Evolutionary conservation across 768 basidiomycete species (phyloP), one percentile per base, ranked within the genome.

Genomic region (Amanita subjunquillea): DNA sequence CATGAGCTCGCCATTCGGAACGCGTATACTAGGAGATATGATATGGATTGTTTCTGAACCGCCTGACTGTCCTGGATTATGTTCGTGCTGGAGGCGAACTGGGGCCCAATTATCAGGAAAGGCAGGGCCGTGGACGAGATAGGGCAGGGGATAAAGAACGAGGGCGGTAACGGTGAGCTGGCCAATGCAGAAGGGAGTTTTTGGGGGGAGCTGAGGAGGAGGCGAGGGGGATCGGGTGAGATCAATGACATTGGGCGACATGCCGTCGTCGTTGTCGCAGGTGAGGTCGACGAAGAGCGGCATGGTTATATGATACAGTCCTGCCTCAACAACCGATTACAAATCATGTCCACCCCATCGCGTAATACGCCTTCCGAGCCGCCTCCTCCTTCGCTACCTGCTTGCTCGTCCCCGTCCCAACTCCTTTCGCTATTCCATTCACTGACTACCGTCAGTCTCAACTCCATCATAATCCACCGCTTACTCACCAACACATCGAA

Each of bases 121-220:
- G 6, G 67, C 59, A 44, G 69, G 65, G 56, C 75, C 73, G 48
- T 72, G 75, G 22, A 68, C 62, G 34, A 92, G 68, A 64, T 90
- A 92, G 27, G 76, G 62, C 15, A 87, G 78, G 6, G 87, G 90
- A 65, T 91, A 89, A n/a, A 92, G 73, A 32, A 94, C 81, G 25
- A 94, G 78, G 12, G 89, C 91, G 15, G 86, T 89, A 17, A 84
- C 83, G n/a, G 75, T 73, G 34, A 94, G 73, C 54, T 88, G 85
- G 1, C 91, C 91, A 45, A 94, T 91, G 65, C 92, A 94, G 49
- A 94, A 82, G 13, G 89, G 86, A 0, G 87, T 88, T 69, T 84
- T 88, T 12, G 85, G 86, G 5, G 85, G 75, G 15, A 88, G 66
- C 58, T 20, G 62, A 50, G 76, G 75, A 10, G 75, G 74, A 44